Conservation (phyloP, 108 stramenopile species). For the Cafeteria roenbergensis region DNA sequence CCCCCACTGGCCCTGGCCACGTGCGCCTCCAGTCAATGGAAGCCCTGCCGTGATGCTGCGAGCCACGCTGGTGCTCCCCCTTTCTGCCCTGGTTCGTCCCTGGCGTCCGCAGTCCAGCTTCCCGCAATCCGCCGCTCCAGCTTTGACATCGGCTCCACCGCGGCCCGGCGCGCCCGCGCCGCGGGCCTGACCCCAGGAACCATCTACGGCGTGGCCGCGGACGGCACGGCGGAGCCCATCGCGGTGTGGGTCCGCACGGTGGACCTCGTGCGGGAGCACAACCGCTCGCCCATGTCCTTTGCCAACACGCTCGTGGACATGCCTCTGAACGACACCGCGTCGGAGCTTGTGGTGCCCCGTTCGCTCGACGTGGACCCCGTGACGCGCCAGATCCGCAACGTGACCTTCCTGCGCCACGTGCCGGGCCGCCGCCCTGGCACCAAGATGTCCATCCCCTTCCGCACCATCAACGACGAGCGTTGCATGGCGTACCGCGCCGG, state of each 20-base stretch:
- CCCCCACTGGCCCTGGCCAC: no score
- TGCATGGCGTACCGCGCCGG: neutral
- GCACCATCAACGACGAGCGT: conserved; percentile 1
- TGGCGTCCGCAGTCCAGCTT: no score
- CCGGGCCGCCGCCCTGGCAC: neutral
- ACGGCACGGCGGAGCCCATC: neutral
- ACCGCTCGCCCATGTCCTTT: neutral
- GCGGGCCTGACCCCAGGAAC: no score
- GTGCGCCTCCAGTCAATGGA: no score
- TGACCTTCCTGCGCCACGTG: neutral
- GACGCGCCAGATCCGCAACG: neutral
- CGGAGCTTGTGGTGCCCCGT: neutral
- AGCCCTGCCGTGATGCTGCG: no score
- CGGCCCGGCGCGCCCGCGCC: no score
- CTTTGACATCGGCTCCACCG: no score
- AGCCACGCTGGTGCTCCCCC: no score
- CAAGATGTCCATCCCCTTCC: neutral
- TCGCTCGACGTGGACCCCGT: neutral
- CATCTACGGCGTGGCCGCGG: no score
- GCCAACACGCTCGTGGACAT: neutral
- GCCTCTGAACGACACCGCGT: neutral
- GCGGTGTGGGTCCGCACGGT: neutral
- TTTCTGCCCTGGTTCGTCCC: no score
- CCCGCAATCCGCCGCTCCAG: no score
- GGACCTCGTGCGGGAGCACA: neutral